A percentile compares a stretch with the other conserved stretches of the same genome.
phyloP scores from a whole-genome alignment of 768 basidiomycete species.

The Tricholoma saponaceum region DNA sequence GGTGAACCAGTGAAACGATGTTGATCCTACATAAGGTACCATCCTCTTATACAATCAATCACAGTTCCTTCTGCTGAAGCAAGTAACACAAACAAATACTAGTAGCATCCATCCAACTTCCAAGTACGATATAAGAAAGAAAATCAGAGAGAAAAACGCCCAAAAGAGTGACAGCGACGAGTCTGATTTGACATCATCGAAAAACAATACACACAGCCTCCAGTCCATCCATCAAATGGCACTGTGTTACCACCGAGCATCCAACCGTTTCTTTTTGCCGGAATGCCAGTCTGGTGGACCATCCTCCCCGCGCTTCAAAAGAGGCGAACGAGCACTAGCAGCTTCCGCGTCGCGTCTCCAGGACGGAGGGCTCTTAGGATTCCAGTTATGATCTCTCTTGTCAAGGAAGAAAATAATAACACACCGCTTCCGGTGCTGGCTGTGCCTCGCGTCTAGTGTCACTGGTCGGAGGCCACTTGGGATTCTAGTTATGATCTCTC shows the following conservation, averaged over 20 bases:
- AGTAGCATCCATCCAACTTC: neutral
- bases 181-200: neutral
- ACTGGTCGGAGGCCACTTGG: no score
- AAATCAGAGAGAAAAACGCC: neutral
- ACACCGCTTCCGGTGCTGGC: no score
- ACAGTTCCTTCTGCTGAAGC: neutral
- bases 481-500: neutral
- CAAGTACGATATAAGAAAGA: no score
- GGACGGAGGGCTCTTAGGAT: neutral
- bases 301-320: slow-evolving; percentile 11
- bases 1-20: neutral
- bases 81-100: neutral
- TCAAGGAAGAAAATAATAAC: no score
- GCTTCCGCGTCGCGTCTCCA: slow-evolving; percentile 21
- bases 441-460: no score
- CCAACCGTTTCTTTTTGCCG: neutral
- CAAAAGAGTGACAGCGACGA: neutral
- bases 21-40: neutral
- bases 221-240: neutral
- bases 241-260: neutral
- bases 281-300: neutral
- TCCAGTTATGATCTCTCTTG: no score
- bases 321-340: neutral
- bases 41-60: neutral
- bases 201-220: neutral